Base-by-base conservation (phyloP, 2,329 filamentous ascomycete species). In the Fusarium denticulatum region DNA sequence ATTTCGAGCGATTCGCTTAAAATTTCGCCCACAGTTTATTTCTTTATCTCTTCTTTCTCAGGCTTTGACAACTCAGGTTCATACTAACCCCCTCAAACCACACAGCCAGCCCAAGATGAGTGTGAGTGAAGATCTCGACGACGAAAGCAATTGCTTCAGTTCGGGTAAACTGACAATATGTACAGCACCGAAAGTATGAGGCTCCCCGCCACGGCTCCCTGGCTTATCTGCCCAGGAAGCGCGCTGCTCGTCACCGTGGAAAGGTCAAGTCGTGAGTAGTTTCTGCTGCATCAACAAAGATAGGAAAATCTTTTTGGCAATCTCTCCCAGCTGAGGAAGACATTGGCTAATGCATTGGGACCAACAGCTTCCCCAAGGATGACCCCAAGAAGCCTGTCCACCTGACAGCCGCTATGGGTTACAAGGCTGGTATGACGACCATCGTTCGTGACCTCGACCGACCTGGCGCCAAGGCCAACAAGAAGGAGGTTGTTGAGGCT, bases 341-440 rank as follows among this genome's bases (percentile, higher is more conserved):
- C 66, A 67, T 65, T 75, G 67, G 77, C 79, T 81, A 75, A 80
- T 64, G 68, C 72, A 73, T 78, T 75, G 60, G 68, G 36, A 64
- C 71, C 70, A 80, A 80, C 83, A 97, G 94, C 88, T 99, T 99
- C 92, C 96, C 96, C 85, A 98, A 98, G 93, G 96, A 99, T 94
- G 95, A 99, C 91, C 89, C 95, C 84, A 98, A 98, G 94, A 97
- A 98, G 93, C 94, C 95, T 83, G 94, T 98, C 86, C 96, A 99
- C 91, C 92, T 99, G 83, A 99, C 96, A 77, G 96, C 96, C 83
- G 88, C 94, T 83, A 95, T 98, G 92, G 96, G 96, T 86, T 99
- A 99, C 93, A 99, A 99, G 94, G 96, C 96, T 85, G 96, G 96
- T 86, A 99, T 99, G 96, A 98, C 95, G 86, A 99, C 96, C 83